Base-by-base conservation (phyloP, 768 basidiomycete genomes). In the Xerocomus potaroensis region DNA sequence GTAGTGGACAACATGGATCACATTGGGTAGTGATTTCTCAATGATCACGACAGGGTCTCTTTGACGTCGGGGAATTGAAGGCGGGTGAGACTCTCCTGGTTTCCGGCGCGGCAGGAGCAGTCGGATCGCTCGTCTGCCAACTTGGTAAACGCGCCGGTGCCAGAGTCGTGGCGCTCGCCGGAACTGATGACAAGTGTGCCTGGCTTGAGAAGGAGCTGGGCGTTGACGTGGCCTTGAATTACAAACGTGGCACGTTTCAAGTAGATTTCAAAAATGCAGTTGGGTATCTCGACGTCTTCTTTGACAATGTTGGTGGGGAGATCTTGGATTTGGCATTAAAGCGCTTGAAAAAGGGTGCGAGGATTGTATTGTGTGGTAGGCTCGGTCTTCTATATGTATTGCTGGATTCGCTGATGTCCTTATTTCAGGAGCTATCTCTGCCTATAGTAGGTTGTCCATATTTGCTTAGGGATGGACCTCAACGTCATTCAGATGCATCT, bases 51-150 rank as follows among this genome's bases (percentile, higher is more conserved):
- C 43, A 91, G 91, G 93, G 94, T 8, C 72, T 97, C 23, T 73
- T 81, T 63, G 87, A 91, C 40, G 73, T 95, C 37, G 91, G 84
- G 14, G 66, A 87, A 49, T 65, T 94, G 58, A 87, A 94, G 63
- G 65, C 82, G 0, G 91, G 92, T 11, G 92, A 97, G 50, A 88
- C 79, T 0, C 78, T 95, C 40, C 76, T 97, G 19, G 85, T 85
- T 10, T 90, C 90, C 1, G 94, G 91, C 16, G 94, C 94, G 2
- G 94, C 95, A 8, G 94, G 93, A 9, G 83, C 92, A 1, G 88
- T 90, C 9, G 91, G 92, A n/a, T 78, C 82, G 9, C 64, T 90
- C 46, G 87, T 74, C 11, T 92, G 91, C 66, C 91, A 93, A 55
- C 73, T 93, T 16, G 91, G 87, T 37, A 91, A 90, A 64, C 73